These are phyloP conservation scores for Aspergillus pseudotamarii DNA, from an alignment of 2,329 filamentous ascomycete species.

Conservation along the genomic window DNA sequence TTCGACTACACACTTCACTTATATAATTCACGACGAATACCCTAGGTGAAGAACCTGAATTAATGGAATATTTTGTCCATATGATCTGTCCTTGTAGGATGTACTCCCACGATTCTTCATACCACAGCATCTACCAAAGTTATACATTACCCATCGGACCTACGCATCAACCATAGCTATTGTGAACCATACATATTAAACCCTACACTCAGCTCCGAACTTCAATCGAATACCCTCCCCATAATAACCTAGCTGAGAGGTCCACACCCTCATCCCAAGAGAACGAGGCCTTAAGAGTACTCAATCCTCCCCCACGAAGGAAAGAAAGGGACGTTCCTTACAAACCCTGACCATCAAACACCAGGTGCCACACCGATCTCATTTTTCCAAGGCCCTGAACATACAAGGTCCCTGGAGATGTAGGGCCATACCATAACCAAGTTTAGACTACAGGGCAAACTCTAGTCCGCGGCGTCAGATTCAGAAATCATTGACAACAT, in stretches of 20 bases:
- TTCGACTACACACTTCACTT: background rate
- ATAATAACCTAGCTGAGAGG: too few species aligned
- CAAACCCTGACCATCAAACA: background rate
- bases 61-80: background rate
- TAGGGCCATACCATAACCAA: too few species aligned
- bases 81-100: background rate
- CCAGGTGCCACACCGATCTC: background rate
- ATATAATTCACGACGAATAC: background rate
- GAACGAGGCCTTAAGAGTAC: background rate
- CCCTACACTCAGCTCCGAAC: background rate
- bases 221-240: too few species aligned
- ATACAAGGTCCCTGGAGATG: too few species aligned
- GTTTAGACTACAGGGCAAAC: too few species aligned
- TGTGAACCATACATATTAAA: background rate
- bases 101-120: background rate
- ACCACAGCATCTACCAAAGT: background rate
- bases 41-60: background rate
- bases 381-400: background rate
- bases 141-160: background rate
- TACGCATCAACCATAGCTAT: background rate
- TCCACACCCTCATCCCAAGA: background rate
- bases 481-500: too few species aligned
- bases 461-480: too few species aligned
- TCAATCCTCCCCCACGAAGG: background rate
- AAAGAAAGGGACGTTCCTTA: background rate